A percentile compares a stretch with the other conserved stretches of the same genome.
phyloP scores from a whole-genome alignment of 495 filamentous ascomycete genomes.

The Filosporella fistucella region DNA sequence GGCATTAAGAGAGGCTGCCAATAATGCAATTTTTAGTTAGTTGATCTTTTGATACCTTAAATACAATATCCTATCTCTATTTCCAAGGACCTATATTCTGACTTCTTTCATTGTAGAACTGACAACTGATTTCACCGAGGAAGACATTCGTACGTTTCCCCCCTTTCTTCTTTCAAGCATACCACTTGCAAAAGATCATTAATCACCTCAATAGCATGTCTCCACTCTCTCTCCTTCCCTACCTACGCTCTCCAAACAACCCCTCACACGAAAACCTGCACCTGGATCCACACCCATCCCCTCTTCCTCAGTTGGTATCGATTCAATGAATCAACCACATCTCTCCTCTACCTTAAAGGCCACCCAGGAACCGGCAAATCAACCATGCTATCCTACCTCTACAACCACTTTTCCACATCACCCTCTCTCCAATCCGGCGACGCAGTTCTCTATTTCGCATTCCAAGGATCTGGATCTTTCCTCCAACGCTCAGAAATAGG shows the following conservation, averaged over 20 bases:
- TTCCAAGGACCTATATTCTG: background rate
- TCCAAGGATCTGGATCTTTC: conserved; percentile 29
- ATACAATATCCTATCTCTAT: background rate
- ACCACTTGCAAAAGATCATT: background rate
- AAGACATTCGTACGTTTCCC: background rate
- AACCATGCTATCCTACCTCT: conserved; percentile 32
- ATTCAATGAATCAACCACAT: conserved; percentile 15
- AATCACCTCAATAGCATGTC: background rate
- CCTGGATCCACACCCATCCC: conserved; percentile 38
- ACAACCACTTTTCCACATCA: background rate
- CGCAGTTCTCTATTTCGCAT: no score
- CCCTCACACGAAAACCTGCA: conserved; percentile 28
- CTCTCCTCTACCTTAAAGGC: conserved; percentile 52
- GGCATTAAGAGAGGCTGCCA: background rate
- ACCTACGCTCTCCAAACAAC: no score
- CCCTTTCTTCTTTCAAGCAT: no score
- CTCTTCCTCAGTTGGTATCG: conserved; percentile 41
- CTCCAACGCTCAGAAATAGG: conserved; percentile 29
- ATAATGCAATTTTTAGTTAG: conserved; percentile 3
- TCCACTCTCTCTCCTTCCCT: conserved; percentile 2
- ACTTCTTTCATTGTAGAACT: background rate
- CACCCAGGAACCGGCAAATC: conserved; percentile 54
- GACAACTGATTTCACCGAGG: background rate
- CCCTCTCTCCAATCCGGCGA: no score
- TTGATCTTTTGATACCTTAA: background rate